phyloP scores from a whole-genome alignment of 768 basidiomycete species.

The Cyclocybe cylindracea region DNA sequence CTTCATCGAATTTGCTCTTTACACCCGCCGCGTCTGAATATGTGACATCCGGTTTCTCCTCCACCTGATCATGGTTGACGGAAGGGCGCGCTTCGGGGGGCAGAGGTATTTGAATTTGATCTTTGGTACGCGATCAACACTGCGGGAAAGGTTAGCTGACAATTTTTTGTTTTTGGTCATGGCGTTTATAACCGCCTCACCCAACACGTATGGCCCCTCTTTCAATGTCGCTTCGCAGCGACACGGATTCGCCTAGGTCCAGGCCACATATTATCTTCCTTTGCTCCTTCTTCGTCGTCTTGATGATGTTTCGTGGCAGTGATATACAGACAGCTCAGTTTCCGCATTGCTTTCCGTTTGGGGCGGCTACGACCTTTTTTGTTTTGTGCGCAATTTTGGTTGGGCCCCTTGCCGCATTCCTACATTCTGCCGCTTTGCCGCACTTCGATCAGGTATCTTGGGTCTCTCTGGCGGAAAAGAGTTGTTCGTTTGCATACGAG shows the following conservation, averaged over 20 bases:
- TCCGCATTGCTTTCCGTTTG: no score
- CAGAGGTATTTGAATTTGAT: slow-evolving; percentile 97
- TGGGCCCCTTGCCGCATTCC: no score
- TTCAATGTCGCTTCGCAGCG: slow-evolving; percentile 97
- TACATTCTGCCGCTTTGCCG: no score
- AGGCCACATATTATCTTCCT: slow-evolving; percentile 99
- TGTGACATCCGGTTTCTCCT: slow-evolving; percentile 97
- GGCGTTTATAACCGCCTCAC: slow-evolving; percentile 52
- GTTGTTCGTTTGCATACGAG: no score
- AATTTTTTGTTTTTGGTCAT: not conserved
- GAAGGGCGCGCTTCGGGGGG: slow-evolving; percentile 99
- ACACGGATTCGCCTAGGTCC: slow-evolving; percentile 96
- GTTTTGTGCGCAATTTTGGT: no score
- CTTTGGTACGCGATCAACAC: slow-evolving; percentile 95
- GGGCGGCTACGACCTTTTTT: no score
- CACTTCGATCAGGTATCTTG: no score
- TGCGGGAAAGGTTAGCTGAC: slow-evolving; percentile 30
- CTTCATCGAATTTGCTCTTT: slow-evolving; percentile 99
- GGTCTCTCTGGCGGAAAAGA: no score
- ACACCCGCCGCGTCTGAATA: slow-evolving; percentile 97
- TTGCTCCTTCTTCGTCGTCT: no score
- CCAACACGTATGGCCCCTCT: slow-evolving; percentile 99
- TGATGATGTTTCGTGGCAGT: no score
- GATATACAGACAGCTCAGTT: no score
- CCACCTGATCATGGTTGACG: slow-evolving; percentile 99